Conservation (phyloP, 1,284 basidiomycete genomes). For the Rhodotorula sp. region DNA sequence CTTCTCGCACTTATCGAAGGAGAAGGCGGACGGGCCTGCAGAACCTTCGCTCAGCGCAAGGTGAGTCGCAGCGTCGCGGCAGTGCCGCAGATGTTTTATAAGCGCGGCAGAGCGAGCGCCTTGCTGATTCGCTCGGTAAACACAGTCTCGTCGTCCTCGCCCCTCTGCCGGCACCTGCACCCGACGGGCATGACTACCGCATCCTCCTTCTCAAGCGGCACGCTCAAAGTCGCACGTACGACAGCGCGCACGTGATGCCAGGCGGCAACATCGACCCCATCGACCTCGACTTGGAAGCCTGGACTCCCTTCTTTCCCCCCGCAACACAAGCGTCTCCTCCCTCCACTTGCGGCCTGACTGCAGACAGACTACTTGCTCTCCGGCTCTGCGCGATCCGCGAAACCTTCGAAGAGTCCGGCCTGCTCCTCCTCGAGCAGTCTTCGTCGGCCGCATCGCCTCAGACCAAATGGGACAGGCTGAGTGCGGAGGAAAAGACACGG, state of each 20-base stretch:
- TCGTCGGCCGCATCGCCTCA: not conserved
- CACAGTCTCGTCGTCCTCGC: constrained; percentile 34
- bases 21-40: too few relatives aligned
- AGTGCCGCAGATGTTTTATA: too few relatives aligned
- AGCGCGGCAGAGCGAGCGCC: too few relatives aligned
- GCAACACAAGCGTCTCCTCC: not conserved
- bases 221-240: constrained; percentile 26
- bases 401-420: constrained; percentile 45
- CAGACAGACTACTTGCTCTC: constrained; percentile 17
- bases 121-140: too few relatives aligned
- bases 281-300: constrained; percentile 18
- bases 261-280: constrained; percentile 41
- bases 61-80: too few relatives aligned
- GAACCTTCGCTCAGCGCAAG: too few relatives aligned
- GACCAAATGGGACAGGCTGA: constrained; percentile 9
- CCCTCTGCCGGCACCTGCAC: constrained; percentile 25
- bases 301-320: constrained; percentile 12
- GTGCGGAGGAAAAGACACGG: constrained; percentile 5
- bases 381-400: constrained; percentile 43
- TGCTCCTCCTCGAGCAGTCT: constrained; percentile 32
- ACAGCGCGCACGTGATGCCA: constrained; percentile 41
- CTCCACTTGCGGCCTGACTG: not conserved
- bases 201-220: constrained; percentile 39
- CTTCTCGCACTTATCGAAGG: too few relatives aligned
- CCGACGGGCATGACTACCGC: constrained; percentile 41